Base-by-base conservation (phyloP, 768 basidiomycete species). In the Hygrocybe punicea region DNA sequence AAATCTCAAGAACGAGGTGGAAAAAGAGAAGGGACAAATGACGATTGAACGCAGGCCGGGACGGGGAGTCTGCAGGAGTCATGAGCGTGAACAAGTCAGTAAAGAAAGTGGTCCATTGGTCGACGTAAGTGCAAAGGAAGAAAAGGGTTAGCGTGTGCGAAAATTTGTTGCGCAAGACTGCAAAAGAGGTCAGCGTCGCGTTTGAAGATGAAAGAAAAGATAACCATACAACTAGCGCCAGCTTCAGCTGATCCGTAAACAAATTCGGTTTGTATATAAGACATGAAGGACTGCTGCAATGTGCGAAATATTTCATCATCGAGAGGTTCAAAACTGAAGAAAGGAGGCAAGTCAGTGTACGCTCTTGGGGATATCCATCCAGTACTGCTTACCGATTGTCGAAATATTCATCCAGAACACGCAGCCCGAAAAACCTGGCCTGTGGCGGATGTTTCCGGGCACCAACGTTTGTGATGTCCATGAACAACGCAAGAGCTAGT, bases 101-200 rank as follows among this genome's bases (percentile, higher is more conserved):
- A 78, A 97, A 88, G 80, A 98, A 91, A 29, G 85, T 73, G 57
- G 93, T 87, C 86, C 91, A 91, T 73, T 89, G 89, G 54, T 86
- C 81, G 61, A 85, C 81, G 71, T 96, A 97, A 11, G 89, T 86
- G 77, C 85, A 86, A 51, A 95, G 81, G 75, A 95, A 95, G 74
- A 95, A 85, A 49, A 92, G 81, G 1, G 91, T 89, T 58, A 94
- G 78, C 36, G 91, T 91, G 76, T 93, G 91, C 24, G 91, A 90
- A 75, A 93, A 92, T 71, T 97, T 97, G 79, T 98, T 98, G 68
- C 95, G 86, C 54, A 98, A 74, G 73, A 90, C 93, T 95, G 60
- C 34, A 45, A 23, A 51, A 33, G 39, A 36, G 46, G 39, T 52
- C 52, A 59, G 40, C 52, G 61, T 66, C 55, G 62, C 42, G 40